Evolutionary conservation across 495 filamentous ascomycete genomes (phyloP).

Genomic region (Melanomma pulvis-pyrius): DNA sequence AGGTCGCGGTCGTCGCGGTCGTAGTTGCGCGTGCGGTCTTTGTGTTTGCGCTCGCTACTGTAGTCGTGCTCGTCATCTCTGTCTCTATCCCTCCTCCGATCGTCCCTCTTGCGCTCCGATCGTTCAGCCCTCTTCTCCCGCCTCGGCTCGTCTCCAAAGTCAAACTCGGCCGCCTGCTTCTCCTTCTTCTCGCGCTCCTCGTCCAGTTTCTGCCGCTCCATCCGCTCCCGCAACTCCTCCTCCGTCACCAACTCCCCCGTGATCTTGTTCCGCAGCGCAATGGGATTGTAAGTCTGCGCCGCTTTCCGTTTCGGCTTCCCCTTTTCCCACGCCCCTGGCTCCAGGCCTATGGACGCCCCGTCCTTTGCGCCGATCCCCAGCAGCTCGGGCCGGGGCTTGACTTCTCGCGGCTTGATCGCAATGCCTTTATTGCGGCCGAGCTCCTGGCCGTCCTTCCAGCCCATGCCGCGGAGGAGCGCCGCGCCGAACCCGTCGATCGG

Average conservation of each 20-base stretch:
- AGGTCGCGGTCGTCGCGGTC: background rate
- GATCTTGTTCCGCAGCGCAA: conserved; percentile 65
- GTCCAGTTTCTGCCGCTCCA: conserved; percentile 50
- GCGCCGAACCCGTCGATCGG: conserved; percentile 95
- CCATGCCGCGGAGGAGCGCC: conserved; percentile 84
- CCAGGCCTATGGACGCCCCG: conserved; percentile 70
- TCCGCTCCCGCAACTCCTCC: conserved; percentile 57
- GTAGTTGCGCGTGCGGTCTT: background rate
- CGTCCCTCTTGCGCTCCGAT: conserved; percentile 22
- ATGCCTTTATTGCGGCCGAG: conserved; percentile 59
- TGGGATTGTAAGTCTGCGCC: conserved; percentile 64
- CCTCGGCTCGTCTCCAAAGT: conserved; percentile 2
- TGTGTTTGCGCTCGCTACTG: background rate
- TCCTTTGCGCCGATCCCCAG: conserved; percentile 83
- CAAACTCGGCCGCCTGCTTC: background rate
- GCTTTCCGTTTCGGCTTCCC: conserved; percentile 56
- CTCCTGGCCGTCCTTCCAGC: conserved; percentile 85
- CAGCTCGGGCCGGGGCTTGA: conserved; percentile 72
- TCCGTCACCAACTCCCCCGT: conserved; percentile 70
- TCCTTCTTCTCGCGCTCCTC: conserved; percentile 12
- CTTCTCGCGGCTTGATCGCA: conserved; percentile 52
- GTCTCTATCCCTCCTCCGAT: conserved; percentile 20
- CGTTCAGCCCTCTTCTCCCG: conserved; percentile 30
- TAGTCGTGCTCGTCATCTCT: background rate
- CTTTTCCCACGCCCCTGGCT: conserved; percentile 72